Base-by-base conservation (phyloP, 768 basidiomycete species). In the Dentipellis sp. region DNA sequence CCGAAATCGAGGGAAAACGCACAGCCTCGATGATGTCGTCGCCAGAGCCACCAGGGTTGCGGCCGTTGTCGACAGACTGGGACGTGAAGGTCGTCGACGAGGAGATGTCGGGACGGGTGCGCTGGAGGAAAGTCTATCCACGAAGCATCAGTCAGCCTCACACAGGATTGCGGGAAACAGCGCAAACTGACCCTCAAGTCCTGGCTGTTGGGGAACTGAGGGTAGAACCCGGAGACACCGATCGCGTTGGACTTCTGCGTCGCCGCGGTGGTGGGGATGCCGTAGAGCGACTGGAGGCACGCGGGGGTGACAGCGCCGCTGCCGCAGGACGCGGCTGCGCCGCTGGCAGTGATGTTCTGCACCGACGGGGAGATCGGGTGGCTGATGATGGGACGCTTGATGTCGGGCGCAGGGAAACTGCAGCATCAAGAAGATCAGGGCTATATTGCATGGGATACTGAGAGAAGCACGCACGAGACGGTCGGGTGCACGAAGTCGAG, bases 261-360 rank as follows among this genome's bases (percentile, higher is more conserved):
- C 1, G 69, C 68, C 1, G 61, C 50, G 0, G 70, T 67, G 9
- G 66, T 59, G 1, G 72, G 70, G 49, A 75, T 68, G 21, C 69
- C 66, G 58, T 72, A 74, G 4, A 72, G 51, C 8, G 65, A 66
- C 50, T 71, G 69, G 4, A 72, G 48, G 35, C 67, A 71, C 2
- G 64, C 58, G 0, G 70, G 69, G 1, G 67, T 69, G 50, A 69
- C 55, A 19, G 1, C 1, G 8, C 16, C 14, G 48, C 16, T 49
- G 21, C 48, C 17, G 10, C 16, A 17, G 23, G 21, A 12, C 14
- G 22, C 14, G 14, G 21, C 11, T 10, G 23, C 11, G 17, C 23
- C 22, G 21, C 14, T 14, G 14, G 48, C 29, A 2, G 23, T 17
- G 2, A n/a, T 1, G 14, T 16, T n/a, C 29, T 23, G 10, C 29